These are phyloP conservation scores for Samsoniella hepiali DNA, from an alignment of 2,329 filamentous ascomycete species.

Conservation along the genomic window DNA sequence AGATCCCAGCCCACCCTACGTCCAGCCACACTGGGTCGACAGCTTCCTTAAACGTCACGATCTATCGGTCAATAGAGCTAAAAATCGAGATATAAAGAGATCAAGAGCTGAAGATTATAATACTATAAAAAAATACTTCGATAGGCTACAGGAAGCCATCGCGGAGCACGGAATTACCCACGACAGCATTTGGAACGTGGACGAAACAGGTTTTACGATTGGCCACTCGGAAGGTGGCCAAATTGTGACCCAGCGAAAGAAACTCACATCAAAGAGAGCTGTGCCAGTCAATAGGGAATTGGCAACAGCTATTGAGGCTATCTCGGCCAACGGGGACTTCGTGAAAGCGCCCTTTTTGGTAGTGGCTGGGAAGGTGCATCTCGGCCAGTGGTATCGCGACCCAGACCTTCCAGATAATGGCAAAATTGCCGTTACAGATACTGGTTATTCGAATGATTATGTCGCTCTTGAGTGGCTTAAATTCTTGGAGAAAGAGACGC, in stretches of 20 bases:
- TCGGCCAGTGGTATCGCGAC: constrained; percentile 16
- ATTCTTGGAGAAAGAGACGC: constrained; percentile 9
- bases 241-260: constrained; percentile 8
- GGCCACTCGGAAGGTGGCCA: constrained; percentile 11
- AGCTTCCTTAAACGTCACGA: constrained; percentile 17
- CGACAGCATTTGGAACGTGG: constrained; percentile 20
- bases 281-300: constrained; percentile 13
- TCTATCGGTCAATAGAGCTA: constrained; percentile 8
- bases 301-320: constrained; percentile 18
- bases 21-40: constrained; percentile 10
- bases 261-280: constrained; percentile 9
- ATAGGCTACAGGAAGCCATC: constrained; percentile 11
- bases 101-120: constrained; percentile 8
- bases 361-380: constrained; percentile 5
- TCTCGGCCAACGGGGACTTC: constrained; percentile 9
- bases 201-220: constrained; percentile 20
- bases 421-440: constrained; percentile 9
- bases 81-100: constrained; percentile 16
- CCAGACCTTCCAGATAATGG: constrained; percentile 1
- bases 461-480: constrained; percentile 13
- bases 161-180: constrained; percentile 10
- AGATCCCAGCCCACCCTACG: too few relatives aligned
- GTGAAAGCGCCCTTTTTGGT: constrained; percentile 16
- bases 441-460: constrained; percentile 18
- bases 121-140: constrained; percentile 12